Conservation (phyloP, 371 early-diverging fungal genomes). For the Syncephalis fuscata region DNA sequence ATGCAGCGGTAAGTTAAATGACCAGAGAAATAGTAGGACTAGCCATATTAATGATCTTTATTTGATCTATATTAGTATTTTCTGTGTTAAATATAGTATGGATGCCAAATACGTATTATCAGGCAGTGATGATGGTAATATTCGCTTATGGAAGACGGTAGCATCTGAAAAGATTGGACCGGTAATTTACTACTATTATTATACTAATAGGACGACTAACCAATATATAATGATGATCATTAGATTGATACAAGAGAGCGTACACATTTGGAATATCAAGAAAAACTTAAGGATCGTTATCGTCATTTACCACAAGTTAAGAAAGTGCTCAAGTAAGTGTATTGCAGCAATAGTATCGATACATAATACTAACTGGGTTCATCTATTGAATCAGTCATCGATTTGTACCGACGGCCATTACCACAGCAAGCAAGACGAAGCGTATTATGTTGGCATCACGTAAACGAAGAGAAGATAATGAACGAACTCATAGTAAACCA, state of each 20-base stretch:
- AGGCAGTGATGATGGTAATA: constrained; percentile 96
- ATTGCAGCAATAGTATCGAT: background rate
- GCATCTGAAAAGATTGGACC: constrained; percentile 77
- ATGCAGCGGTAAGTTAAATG: constrained; percentile 63
- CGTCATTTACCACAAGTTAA: constrained; percentile 84
- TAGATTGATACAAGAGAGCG: constrained; percentile 60
- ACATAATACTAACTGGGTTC: background rate
- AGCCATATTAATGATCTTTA: background rate
- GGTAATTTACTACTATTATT: constrained; percentile 9
- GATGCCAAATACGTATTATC: constrained; percentile 94
- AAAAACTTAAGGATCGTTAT: constrained; percentile 88
- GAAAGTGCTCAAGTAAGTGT: constrained; percentile 49
- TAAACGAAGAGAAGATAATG: constrained; percentile 68
- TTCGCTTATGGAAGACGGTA: constrained; percentile 95
- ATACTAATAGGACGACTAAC: constrained; percentile 3
- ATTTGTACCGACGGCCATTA: constrained; percentile 68
- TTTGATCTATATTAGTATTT: constrained; percentile 56
- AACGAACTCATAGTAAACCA: constrained; percentile 57
- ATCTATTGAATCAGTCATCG: constrained; percentile 38
- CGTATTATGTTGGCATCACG: constrained; percentile 59
- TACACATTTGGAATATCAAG: constrained; percentile 59
- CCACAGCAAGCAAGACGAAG: constrained; percentile 58
- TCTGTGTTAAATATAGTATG: constrained; percentile 85
- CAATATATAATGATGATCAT: too few relatives aligned
- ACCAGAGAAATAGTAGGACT: background rate